A percentile compares a stretch with the other conserved stretches of the same genome.
Conservation (phyloP, 768 basidiomycete genomes). For the Psilocybe cubensis region DNA sequence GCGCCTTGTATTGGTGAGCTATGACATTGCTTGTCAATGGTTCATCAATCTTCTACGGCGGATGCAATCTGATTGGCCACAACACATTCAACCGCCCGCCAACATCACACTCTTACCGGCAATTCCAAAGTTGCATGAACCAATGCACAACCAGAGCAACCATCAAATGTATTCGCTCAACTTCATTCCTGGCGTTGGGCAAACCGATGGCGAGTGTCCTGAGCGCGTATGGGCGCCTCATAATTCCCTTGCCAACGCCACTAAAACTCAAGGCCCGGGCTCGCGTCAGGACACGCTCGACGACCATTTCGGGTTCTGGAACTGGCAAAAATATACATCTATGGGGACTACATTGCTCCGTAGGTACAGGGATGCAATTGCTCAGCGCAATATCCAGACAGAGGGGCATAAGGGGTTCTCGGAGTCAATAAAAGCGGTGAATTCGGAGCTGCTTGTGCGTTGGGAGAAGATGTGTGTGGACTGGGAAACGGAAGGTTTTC, state of each 20-base stretch:
- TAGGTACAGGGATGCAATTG: slow-evolving; percentile 9
- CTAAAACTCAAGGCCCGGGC: slow-evolving; percentile 36
- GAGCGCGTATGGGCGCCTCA: slow-evolving; percentile 34
- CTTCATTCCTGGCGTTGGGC: slow-evolving; percentile 22
- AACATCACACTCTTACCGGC: slow-evolving; percentile 13
- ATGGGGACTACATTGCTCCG: slow-evolving; percentile 21
- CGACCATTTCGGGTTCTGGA: slow-evolving; percentile 32
- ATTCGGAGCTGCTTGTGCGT: background rate
- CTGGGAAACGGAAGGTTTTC: slow-evolving; percentile 14
- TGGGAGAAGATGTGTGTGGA: slow-evolving; percentile 18
- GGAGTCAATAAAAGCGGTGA: slow-evolving; percentile 6
- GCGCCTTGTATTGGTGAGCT: slow-evolving; percentile 14
- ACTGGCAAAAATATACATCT: slow-evolving; percentile 25
- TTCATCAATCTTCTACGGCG: slow-evolving; percentile 20
- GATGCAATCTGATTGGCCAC: slow-evolving; percentile 2
- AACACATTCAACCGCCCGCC: background rate
- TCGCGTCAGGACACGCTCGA: slow-evolving; percentile 31
- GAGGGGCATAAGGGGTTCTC: slow-evolving; percentile 16
- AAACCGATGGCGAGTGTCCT: slow-evolving; percentile 32
- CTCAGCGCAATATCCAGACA: slow-evolving; percentile 16
- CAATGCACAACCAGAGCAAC: slow-evolving; percentile 24
- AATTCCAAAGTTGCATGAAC: slow-evolving; percentile 34
- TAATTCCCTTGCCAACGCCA: slow-evolving; percentile 28
- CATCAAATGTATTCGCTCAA: slow-evolving; percentile 31
- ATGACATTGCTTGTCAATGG: no score